A percentile compares a stretch with the other conserved stretches of the same genome.
Evolutionary conservation across 768 basidiomycete genomes (phyloP).

Genomic region (Kwoniella heveanensis): DNA sequence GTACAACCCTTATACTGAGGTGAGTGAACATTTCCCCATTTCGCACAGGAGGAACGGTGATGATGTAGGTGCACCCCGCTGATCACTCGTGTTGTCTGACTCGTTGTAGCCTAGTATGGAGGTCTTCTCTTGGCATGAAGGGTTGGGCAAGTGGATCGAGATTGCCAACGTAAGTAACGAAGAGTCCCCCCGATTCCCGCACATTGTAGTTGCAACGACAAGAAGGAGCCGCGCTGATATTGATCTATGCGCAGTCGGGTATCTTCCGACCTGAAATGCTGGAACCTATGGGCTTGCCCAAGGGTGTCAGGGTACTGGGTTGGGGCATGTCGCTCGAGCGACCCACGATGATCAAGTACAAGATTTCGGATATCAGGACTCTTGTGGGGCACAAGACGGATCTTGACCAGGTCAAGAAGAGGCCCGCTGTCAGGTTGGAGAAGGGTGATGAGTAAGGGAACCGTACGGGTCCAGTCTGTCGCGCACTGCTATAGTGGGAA

Average conservation of each 20-base stretch:
- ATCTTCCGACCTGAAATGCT: conserved; percentile 99
- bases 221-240: background rate
- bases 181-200: background rate
- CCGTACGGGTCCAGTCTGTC: too few relatives aligned
- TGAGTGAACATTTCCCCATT: conserved; percentile 43
- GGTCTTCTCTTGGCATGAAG: conserved; percentile 97
- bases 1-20: conserved; percentile 98
- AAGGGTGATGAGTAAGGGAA: conserved; percentile 48
- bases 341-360: conserved; percentile 99
- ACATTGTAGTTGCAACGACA: background rate
- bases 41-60: too few relatives aligned
- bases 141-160: conserved; percentile 92
- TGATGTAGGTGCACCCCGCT: background rate
- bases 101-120: conserved; percentile 63
- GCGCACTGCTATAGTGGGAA: too few relatives aligned
- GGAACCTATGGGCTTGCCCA: conserved; percentile 97
- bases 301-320: conserved; percentile 92
- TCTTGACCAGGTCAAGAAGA: conserved; percentile 82
- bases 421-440: conserved; percentile 87
- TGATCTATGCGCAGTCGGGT: conserved; percentile 63
- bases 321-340: conserved; percentile 94
- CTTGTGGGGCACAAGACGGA: conserved; percentile 96
- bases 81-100: background rate
- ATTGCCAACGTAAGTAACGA: conserved; percentile 70
- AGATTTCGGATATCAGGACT: conserved; percentile 94